A percentile compares a stretch with the other conserved stretches of the same genome.
Conservation (phyloP, 2,329 filamentous ascomycete genomes). For the Pyrenophora graminea region DNA sequence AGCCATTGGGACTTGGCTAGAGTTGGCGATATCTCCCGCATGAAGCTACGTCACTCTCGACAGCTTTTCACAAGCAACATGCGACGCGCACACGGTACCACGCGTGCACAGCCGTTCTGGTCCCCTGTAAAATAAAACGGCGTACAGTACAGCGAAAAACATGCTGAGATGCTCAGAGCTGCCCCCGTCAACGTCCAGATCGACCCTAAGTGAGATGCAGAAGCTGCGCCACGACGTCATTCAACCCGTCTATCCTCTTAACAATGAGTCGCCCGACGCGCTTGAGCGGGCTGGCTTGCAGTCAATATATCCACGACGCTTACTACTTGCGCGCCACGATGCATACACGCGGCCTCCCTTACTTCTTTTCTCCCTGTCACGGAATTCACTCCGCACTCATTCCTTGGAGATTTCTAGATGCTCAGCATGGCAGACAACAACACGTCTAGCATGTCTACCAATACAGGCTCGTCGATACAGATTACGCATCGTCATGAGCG, state of each 20-base stretch:
- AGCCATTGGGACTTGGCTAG: conserved; percentile 6
- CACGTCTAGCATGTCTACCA: background rate
- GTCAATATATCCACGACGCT: conserved; percentile 7
- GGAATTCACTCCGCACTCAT: background rate
- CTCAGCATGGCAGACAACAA: conserved; percentile 1
- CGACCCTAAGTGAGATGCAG: conserved; percentile 5
- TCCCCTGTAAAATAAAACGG: background rate
- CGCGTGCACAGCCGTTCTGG: no score
- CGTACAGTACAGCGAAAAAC: background rate
- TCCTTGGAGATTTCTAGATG: background rate
- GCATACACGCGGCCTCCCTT: conserved; percentile 1
- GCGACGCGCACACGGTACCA: background rate
- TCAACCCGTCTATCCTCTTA: background rate
- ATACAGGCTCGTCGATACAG: conserved; percentile 29
- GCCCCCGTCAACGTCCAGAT: background rate
- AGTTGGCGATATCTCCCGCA: background rate
- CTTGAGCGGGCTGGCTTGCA: background rate
- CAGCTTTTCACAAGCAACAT: background rate
- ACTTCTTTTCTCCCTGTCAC: background rate
- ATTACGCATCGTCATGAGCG: conserved; percentile 47
- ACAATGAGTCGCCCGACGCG: conserved; percentile 3
- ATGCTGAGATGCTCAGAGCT: background rate
- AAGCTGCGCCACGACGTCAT: conserved; percentile 12
- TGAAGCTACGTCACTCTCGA: background rate
- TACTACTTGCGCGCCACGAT: conserved; percentile 4